These are phyloP conservation scores for Parastagonospora avenae DNA, from an alignment of 2,329 filamentous ascomycete species.

Conservation along the genomic window DNA sequence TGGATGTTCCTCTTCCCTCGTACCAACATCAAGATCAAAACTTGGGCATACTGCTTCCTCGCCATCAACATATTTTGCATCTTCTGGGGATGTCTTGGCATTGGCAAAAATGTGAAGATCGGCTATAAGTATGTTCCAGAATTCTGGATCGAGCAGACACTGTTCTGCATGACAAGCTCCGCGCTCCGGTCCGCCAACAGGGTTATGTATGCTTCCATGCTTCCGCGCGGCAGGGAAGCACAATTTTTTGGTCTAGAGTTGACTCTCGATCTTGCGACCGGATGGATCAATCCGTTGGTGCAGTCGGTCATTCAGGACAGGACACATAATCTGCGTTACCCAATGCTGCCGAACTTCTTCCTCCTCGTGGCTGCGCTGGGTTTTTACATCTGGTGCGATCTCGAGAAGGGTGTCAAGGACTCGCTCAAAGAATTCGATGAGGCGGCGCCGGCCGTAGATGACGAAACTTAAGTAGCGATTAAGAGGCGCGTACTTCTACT, in stretches of 20 bases:
- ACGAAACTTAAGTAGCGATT: background rate
- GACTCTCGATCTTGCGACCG: slow-evolving; percentile 6
- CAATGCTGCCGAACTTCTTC: slow-evolving; percentile 8
- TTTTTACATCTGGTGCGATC: slow-evolving; percentile 8
- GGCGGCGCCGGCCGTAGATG: slow-evolving; percentile 1
- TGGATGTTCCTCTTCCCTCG: slow-evolving; percentile 21
- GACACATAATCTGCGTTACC: slow-evolving; percentile 5
- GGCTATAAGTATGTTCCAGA: slow-evolving; percentile 7
- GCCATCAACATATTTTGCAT: slow-evolving; percentile 6
- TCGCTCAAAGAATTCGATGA: slow-evolving; percentile 4
- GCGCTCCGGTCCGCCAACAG: slow-evolving; percentile 3
- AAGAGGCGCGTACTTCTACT: background rate
- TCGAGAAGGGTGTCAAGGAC: slow-evolving; percentile 7
- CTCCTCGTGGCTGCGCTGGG: slow-evolving; percentile 2
- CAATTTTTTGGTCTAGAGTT: slow-evolving; percentile 7
- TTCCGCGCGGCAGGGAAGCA: slow-evolving; percentile 3
- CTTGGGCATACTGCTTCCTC: slow-evolving; percentile 7
- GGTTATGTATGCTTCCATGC: slow-evolving; percentile 7
- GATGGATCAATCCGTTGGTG: slow-evolving; percentile 6
- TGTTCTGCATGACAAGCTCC: slow-evolving; percentile 7
- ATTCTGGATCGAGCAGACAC: slow-evolving; percentile 6
- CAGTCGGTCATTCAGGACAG: slow-evolving; percentile 5
- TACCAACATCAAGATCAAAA: slow-evolving; percentile 8
- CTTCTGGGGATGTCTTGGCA: slow-evolving; percentile 6
- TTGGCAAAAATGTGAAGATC: slow-evolving; percentile 6